phyloP scores from a whole-genome alignment of 495 filamentous ascomycete species.

The Hypoxylon fragiforme region DNA sequence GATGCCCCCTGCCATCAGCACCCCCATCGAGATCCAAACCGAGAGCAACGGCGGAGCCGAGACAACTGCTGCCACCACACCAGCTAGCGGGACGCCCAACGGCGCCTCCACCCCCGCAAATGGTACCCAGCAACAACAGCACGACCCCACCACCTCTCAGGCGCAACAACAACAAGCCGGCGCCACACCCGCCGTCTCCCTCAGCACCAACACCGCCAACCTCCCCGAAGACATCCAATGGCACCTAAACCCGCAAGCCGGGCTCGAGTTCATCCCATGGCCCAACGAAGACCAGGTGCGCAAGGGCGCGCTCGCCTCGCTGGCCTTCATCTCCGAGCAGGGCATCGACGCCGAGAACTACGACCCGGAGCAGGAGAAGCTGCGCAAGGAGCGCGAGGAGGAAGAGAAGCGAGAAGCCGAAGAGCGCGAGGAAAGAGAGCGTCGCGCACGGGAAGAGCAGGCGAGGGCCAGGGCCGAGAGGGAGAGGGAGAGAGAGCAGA shows the following conservation, averaged over 20 bases:
- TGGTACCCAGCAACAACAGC: conserved; percentile 1
- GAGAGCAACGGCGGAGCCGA: conserved; percentile 29
- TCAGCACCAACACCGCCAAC: not conserved
- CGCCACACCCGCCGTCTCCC: not conserved
- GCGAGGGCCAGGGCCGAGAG: conserved; percentile 38
- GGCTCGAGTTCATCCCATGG: conserved; percentile 66
- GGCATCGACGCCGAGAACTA: conserved; percentile 60
- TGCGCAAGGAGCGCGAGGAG: conserved; percentile 45
- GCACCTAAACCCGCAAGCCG: conserved; percentile 56
- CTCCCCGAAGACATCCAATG: conserved; percentile 46
- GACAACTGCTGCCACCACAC: conserved; percentile 35
- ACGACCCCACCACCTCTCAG: conserved; percentile 8
- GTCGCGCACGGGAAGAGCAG: conserved; percentile 40
- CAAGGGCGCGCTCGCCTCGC: conserved; percentile 61
- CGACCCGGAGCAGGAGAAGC: conserved; percentile 56
- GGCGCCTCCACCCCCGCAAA: not conserved
- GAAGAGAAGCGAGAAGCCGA: conserved; percentile 50
- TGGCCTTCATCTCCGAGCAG: conserved; percentile 59
- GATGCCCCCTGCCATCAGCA: conserved; percentile 63
- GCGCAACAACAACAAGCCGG: not conserved
- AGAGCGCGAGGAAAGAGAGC: conserved; percentile 50
- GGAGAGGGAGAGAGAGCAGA: conserved; percentile 38
- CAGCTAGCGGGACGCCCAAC: conserved; percentile 29
- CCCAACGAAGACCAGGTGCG: conserved; percentile 65
- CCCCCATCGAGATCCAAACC: conserved; percentile 26